Evolutionary conservation across 164 flowering plant genomes (phyloP).

Genomic region (Platanus orientalis): DNA sequence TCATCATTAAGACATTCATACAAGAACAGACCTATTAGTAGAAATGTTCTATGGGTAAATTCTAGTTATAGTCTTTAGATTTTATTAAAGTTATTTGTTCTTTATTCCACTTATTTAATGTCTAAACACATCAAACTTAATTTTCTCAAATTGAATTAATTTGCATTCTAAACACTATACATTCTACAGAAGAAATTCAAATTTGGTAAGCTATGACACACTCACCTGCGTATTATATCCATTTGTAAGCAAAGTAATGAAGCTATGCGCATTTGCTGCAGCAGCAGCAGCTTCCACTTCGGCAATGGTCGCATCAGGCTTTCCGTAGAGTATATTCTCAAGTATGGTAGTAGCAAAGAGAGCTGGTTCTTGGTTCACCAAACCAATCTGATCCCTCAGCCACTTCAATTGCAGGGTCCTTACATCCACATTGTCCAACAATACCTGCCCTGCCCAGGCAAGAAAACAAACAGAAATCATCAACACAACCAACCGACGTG

Average conservation of each 20-base stretch:
- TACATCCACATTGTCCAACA: slow-evolving; percentile 79
- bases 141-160: too few species aligned
- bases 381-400: slow-evolving; percentile 74
- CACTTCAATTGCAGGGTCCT: slow-evolving; percentile 68
- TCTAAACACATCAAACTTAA: too few species aligned
- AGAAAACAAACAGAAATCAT: not conserved
- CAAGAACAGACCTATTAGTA: too few species aligned
- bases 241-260: slow-evolving; percentile 77
- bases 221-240: slow-evolving; percentile 90
- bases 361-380: slow-evolving; percentile 78
- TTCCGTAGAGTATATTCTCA: slow-evolving; percentile 88
- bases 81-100: too few species aligned
- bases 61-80: too few species aligned
- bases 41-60: too few species aligned
- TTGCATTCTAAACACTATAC: not conserved
- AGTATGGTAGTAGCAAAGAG: slow-evolving; percentile 93
- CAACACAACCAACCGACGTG: not conserved
- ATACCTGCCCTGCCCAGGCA: slow-evolving; percentile 56
- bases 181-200: not conserved
- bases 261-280: slow-evolving; percentile 94
- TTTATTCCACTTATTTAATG: too few species aligned
- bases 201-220: not conserved
- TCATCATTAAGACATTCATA: too few species aligned
- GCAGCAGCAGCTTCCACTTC: slow-evolving; percentile 92
- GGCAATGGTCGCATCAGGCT: slow-evolving; percentile 77